Conservation (phyloP, 2,329 filamentous ascomycete species). For the Bipolaris cookei region DNA sequence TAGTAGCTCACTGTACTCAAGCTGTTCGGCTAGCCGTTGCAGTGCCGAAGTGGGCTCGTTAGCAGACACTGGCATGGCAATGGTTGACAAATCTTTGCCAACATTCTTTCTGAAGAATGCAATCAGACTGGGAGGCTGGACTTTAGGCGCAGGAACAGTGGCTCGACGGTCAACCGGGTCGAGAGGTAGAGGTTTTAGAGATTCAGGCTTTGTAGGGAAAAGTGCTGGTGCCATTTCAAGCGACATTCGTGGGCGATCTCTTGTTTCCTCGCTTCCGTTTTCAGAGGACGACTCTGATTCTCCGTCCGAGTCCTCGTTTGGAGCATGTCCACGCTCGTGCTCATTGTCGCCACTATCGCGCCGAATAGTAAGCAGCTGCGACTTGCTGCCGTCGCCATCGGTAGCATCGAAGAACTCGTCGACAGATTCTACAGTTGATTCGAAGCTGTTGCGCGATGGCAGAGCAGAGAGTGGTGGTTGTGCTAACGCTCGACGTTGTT, state of each 20-base stretch:
- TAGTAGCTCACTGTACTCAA: conserved; percentile 88
- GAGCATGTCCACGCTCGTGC: conserved; percentile 41
- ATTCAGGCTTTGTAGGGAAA: conserved; percentile 78
- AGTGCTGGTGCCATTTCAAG: conserved; percentile 55
- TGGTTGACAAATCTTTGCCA: conserved; percentile 94
- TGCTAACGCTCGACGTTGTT: conserved; percentile 70
- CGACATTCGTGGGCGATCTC: conserved; percentile 44
- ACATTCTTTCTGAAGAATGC: conserved; percentile 96
- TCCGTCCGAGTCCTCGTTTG: conserved; percentile 53
- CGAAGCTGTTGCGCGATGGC: conserved; percentile 70
- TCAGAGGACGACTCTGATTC: conserved; percentile 71
- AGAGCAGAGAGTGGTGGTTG: conserved; percentile 54
- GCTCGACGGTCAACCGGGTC: conserved; percentile 70
- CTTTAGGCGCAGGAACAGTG: conserved; percentile 74
- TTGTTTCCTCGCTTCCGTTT: conserved; percentile 56
- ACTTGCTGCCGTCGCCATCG: conserved; percentile 60
- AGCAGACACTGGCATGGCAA: conserved; percentile 95
- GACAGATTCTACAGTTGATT: conserved; percentile 69
- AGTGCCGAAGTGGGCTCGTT: conserved; percentile 91
- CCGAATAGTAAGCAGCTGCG: conserved; percentile 77
- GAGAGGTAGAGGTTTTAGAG: conserved; percentile 77
- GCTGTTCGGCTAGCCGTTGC: conserved; percentile 85
- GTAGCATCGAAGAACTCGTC: conserved; percentile 95
- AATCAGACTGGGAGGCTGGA: conserved; percentile 87
- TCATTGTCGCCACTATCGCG: conserved; percentile 66